Evolutionary conservation across 805 yeast species (phyloP).

Genomic region (Monosporozyma yasuniensis): DNA sequence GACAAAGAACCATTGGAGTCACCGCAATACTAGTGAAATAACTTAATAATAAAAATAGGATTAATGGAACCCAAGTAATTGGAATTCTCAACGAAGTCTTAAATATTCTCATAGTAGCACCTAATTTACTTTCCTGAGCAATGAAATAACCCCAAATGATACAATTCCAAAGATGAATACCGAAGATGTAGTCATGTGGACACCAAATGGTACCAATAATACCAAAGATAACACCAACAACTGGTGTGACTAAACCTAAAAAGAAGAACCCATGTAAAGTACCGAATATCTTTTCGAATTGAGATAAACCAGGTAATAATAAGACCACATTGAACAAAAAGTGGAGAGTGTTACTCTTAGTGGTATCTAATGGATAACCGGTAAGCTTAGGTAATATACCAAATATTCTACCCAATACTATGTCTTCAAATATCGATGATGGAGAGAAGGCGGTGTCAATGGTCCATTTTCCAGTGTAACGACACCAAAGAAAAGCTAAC

Average conservation of each 20-base stretch:
- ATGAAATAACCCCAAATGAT: slow-evolving; percentile 2
- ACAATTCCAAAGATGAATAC: slow-evolving; percentile 1
- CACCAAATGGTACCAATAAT: not conserved
- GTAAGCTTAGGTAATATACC: not conserved
- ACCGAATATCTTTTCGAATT: slow-evolving; percentile 2
- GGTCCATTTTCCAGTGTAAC: not conserved
- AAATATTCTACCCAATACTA: not conserved
- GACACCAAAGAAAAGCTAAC: not conserved
- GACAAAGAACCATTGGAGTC: not conserved
- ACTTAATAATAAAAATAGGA: not conserved
- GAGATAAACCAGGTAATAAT: slow-evolving; percentile 1
- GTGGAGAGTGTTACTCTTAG: not conserved
- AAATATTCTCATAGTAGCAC: not conserved
- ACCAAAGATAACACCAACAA: not conserved
- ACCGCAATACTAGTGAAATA: not conserved
- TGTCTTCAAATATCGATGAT: not conserved
- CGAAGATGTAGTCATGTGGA: not conserved
- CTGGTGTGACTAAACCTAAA: not conserved
- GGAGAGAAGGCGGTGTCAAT: not conserved
- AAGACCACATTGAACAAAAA: not conserved
- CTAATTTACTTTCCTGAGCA: slow-evolving; percentile 2
- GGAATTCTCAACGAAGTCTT: not conserved
- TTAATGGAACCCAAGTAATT: not conserved
- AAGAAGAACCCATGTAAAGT: slow-evolving; percentile 3
- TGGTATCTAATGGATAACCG: slow-evolving; percentile 1